Conservation (phyloP, 306 rosid species). For the Rosa rugosa region DNA sequence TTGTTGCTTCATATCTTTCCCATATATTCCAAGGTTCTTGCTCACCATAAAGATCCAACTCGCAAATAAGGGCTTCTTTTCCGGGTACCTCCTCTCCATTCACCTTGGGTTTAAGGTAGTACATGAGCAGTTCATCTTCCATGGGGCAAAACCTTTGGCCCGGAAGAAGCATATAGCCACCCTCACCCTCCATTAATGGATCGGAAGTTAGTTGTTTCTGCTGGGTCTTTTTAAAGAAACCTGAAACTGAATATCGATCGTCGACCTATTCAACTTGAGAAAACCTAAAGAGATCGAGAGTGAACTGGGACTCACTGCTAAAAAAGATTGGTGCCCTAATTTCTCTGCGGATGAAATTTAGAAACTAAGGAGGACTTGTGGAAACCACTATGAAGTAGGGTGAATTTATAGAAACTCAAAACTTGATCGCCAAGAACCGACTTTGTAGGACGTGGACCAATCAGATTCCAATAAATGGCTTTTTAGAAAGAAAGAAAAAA, state of each 20-base stretch:
- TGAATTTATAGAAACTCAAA: not conserved
- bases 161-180: not conserved
- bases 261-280: not conserved
- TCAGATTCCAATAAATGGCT: not conserved
- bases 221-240: not conserved
- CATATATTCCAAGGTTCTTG: not conserved
- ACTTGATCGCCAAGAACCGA: not conserved
- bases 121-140: not conserved
- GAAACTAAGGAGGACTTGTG: not conserved
- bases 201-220: not conserved
- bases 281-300: not conserved
- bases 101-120: not conserved
- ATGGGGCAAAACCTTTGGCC: not conserved
- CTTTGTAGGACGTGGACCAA: not conserved
- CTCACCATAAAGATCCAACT: not conserved
- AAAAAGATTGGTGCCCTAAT: no score
- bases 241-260: not conserved
- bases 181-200: not conserved
- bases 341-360: no score
- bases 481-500: no score
- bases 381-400: not conserved
- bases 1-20: not conserved
- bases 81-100: not conserved
- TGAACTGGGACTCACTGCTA: no score
- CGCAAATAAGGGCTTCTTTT: not conserved